Conservation (phyloP, 768 basidiomycete genomes). For the Russula griseocarnosa region DNA sequence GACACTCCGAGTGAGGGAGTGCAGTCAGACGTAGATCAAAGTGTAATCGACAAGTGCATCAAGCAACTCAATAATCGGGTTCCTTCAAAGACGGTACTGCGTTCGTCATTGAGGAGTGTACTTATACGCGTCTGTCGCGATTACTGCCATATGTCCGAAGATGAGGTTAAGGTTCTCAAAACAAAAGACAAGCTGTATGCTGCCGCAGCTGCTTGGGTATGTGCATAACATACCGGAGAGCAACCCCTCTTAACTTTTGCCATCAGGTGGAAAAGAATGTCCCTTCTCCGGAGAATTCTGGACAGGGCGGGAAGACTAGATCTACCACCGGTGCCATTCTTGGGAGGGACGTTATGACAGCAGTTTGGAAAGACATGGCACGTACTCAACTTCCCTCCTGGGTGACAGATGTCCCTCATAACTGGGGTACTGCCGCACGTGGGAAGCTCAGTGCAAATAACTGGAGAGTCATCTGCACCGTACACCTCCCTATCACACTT, state of each 20-base stretch:
- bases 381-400: conserved; percentile 34
- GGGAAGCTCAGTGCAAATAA: conserved; percentile 40
- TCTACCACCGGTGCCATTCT: conserved; percentile 27
- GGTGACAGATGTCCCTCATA: conserved; percentile 34
- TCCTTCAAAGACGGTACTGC: neutral
- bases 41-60: neutral
- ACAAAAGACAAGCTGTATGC: neutral
- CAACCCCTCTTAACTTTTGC: neutral
- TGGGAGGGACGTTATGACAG: conserved; percentile 34
- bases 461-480: conserved; percentile 35
- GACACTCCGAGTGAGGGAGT: neutral
- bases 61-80: neutral
- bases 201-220: neutral
- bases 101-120: neutral
- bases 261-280: neutral
- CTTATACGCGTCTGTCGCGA: neutral
- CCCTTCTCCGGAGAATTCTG: neutral
- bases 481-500: conserved; percentile 38
- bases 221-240: neutral
- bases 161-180: too few relatives aligned
- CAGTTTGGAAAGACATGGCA: conserved; percentile 35
- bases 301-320: neutral
- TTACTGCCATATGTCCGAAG: neutral
- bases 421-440: conserved; percentile 34
- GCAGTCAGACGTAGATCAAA: neutral